Conservation (phyloP, 2,329 filamentous ascomycete genomes). For the Pyrenochaeta sp. region DNA sequence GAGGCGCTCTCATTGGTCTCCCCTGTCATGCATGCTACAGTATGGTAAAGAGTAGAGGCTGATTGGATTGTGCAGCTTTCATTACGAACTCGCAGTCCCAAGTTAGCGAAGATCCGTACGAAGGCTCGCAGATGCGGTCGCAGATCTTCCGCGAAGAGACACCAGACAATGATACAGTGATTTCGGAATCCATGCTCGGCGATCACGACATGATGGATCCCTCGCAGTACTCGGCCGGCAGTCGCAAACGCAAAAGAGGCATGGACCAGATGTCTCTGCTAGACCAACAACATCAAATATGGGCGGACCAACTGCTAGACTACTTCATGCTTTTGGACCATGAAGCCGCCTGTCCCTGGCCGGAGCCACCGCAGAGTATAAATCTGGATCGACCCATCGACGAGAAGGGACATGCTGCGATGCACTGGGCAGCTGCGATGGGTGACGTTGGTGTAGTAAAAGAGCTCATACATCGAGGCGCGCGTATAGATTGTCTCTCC, state of each 20-base stretch:
- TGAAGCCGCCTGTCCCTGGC: constrained; percentile 73
- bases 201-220: constrained; percentile 81
- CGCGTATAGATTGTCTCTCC: constrained; percentile 73
- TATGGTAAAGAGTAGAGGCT: constrained; percentile 2
- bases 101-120: constrained; percentile 67
- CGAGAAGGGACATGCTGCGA: constrained; percentile 86
- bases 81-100: constrained; percentile 45
- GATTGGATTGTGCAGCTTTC: constrained; percentile 25
- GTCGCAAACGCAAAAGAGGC: constrained; percentile 79
- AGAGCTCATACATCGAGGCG: constrained; percentile 82
- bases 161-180: constrained; percentile 82
- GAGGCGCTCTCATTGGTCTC: constrained; percentile 18
- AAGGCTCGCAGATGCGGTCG: constrained; percentile 67
- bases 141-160: constrained; percentile 77
- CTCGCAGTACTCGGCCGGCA: constrained; percentile 65
- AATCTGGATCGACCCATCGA: constrained; percentile 94
- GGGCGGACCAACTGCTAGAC: constrained; percentile 91
- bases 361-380: constrained; percentile 84
- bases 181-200: constrained; percentile 83
- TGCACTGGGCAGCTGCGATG: constrained; percentile 99
- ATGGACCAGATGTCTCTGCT: constrained; percentile 70
- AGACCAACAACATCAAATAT: constrained; percentile 87
- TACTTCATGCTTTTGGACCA: constrained; percentile 92
- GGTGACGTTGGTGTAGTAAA: constrained; percentile 92
- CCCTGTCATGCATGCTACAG: neutral